Conservation (phyloP, 1,284 basidiomycete genomes). For the Fomitiporia mediterranea region DNA sequence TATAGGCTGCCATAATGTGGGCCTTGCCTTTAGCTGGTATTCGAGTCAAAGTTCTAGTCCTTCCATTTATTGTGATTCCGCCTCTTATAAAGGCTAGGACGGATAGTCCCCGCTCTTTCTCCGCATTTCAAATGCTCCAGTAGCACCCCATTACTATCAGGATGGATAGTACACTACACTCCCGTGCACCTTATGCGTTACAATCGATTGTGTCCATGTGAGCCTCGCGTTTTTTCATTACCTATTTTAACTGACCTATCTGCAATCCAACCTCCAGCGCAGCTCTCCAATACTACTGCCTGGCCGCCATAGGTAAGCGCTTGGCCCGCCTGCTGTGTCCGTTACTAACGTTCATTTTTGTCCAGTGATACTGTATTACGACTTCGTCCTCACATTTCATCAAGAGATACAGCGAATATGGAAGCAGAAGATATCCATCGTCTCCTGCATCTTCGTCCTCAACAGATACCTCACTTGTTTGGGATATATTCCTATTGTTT, state of each 20-base stretch:
- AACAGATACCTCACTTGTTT: constrained; percentile 17
- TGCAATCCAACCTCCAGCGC: background rate
- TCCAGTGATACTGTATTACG: constrained; percentile 17
- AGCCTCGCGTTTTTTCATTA: background rate
- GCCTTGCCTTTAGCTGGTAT: background rate
- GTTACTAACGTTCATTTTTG: background rate
- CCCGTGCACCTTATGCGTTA: background rate
- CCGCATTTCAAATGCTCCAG: background rate
- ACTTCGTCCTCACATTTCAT: constrained; percentile 10
- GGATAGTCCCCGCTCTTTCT: background rate
- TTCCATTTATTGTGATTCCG: background rate
- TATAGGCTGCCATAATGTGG: background rate
- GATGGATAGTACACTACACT: background rate
- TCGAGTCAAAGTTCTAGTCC: background rate
- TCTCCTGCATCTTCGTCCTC: constrained; percentile 11
- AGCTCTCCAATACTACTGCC: constrained; percentile 12
- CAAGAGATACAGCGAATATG: constrained; percentile 12
- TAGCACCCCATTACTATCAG: background rate
- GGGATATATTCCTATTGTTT: constrained; percentile 15
- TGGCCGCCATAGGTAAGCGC: constrained; percentile 12
- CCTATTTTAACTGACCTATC: background rate
- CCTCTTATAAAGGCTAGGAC: background rate
- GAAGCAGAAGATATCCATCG: constrained; percentile 8
- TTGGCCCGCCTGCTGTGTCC: background rate
- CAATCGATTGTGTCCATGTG: background rate